Evolutionary conservation across 768 basidiomycete genomes (phyloP), one percentile per base, ranked within the genome.

Genomic region (Pulveroboletus sp.): DNA sequence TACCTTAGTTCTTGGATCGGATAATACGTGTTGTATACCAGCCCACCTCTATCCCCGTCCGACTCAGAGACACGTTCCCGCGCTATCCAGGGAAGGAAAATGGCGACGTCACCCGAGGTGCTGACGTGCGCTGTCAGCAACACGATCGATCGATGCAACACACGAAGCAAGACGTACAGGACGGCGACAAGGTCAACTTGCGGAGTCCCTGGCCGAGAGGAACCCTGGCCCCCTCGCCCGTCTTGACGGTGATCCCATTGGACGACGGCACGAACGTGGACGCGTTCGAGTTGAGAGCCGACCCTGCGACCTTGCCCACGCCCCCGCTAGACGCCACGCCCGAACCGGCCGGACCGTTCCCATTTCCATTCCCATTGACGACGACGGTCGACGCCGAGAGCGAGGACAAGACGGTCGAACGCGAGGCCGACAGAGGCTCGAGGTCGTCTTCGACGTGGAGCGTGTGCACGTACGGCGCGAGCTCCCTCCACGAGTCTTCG

Each of bases 401-500:
- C 27, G 27, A 6, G 9, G 49, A 6, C 11, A 63, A 58, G 32
- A 31, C 32, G 4, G 54, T 5, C 8, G 65, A 53, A 36, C 22
- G 34, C 10, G 54, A 46, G 19, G 26, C 55, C 11, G 50, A 47
- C 5, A 55, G 40, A 20, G 55, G 64, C 10, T 68, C 53, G 34
- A 24, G 34, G 49, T 57, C 62, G 24, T 64, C 67, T 20, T 68
- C 67, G 23, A 68, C 50, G 42, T 69, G 61, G 27, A 69, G 43
- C 6, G 61, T 63, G 34, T 67, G 68, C 12, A 67, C 47, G 22
- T 67, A 65, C 24, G 67, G 63, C 0, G 49, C 65, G 20, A 69
- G 63, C 27, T 69, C 65, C 14, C 57, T 61, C 67, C 65, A 67
- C 29, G 65, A 67, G 38, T 65, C 63, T 20, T 69, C 67, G 22